These are phyloP conservation scores for Candida suzukii DNA, from an alignment of 805 yeast genomes.

Conservation along the genomic window DNA sequence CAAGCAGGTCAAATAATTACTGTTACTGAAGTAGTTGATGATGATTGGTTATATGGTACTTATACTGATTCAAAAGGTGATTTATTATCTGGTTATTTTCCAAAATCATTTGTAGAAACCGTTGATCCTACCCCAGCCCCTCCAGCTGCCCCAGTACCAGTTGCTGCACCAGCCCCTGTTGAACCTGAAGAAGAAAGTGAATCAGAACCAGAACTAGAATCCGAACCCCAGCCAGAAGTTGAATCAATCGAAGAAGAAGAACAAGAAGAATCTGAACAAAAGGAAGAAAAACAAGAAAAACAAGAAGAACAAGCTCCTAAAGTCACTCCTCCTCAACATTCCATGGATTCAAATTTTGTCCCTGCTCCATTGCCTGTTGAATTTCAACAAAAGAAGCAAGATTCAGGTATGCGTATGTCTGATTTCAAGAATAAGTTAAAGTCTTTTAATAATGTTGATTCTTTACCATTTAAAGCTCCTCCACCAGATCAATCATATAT, in stretches of 20 bases:
- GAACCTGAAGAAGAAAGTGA: neutral
- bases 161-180: conserved; percentile 1
- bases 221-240: conserved; percentile 1
- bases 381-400: neutral
- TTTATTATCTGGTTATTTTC: conserved; percentile 69
- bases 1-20: conserved; percentile 59
- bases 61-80: conserved; percentile 40
- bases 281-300: too few species aligned
- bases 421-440: conserved; percentile 39
- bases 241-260: conserved; percentile 3
- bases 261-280: neutral
- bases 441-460: conserved; percentile 42
- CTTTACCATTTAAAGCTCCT: conserved; percentile 25
- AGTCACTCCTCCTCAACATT: neutral
- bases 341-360: too few species aligned
- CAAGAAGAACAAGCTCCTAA: neutral
- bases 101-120: conserved; percentile 67
- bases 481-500: conserved; percentile 34
- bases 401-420: neutral
- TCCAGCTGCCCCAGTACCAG: conserved; percentile 2
- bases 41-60: conserved; percentile 82
- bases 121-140: conserved; percentile 2
- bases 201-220: neutral
- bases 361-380: too few species aligned
- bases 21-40: conserved; percentile 79